Conservation (phyloP, 169 alveolate genomes). For the Plasmodium gaboni region DNA sequence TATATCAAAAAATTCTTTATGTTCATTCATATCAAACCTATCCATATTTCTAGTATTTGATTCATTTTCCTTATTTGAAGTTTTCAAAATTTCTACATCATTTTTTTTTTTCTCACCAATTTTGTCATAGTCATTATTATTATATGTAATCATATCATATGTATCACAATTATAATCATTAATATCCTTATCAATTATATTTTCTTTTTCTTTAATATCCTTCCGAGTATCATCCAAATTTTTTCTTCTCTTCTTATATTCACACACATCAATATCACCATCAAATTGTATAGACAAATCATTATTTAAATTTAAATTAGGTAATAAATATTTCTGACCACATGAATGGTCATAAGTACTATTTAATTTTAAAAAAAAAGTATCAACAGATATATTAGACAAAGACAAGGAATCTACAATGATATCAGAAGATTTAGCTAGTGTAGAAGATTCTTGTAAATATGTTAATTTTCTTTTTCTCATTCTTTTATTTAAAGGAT, state of each 20-base stretch:
- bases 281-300: constrained; percentile 76
- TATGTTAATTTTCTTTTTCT: constrained; percentile 66
- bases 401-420: constrained; percentile 40
- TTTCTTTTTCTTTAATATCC: not conserved
- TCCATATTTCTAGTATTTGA: not conserved
- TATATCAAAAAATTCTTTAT: too few relatives aligned
- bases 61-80: not conserved
- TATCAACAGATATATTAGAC: constrained; percentile 71
- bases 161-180: too few relatives aligned
- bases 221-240: constrained; percentile 9
- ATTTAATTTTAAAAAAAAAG: constrained; percentile 73
- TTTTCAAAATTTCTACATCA: not conserved
- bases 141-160: not conserved
- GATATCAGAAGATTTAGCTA: constrained; percentile 70
- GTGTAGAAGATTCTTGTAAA: constrained; percentile 68
- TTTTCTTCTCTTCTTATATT: constrained; percentile 62
- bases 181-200: too few relatives aligned
- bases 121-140: not conserved
- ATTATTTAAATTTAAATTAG: constrained; percentile 62
- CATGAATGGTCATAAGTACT: constrained; percentile 60
- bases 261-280: constrained; percentile 72
- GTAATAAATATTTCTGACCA: constrained; percentile 43
- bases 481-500: constrained; percentile 41
- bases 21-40: not conserved
- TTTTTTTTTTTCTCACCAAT: not conserved